Evolutionary conservation across 2,329 filamentous ascomycete species (phyloP), one percentile per base, ranked within the genome.

Genomic region (Alternaria consortialis): DNA sequence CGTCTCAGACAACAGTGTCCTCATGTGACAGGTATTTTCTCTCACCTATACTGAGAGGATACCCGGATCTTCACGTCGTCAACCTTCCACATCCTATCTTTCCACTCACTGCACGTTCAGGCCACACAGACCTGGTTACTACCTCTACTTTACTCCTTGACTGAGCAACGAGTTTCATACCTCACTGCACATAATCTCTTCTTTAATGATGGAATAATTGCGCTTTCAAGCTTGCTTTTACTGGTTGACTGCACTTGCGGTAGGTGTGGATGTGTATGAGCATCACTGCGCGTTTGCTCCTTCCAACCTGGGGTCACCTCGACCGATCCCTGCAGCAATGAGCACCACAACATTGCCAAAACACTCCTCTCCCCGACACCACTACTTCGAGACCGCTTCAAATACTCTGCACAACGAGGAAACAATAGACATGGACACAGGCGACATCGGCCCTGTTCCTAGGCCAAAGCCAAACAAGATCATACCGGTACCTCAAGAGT

Each of bases 401-500:
- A 25, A 7, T 50, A 25, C 20, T 11, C 4, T 20, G 15, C 7
- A 50, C 20, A 25, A 25, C 20, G 12, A 50, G 11, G 20, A 25
- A 12, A 8, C n/a, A 13, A 5, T n/a, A 53, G 32, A 9, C 31
- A 58, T 53, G 48, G 29, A 50, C 12, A 13, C 27, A 34, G n/a
- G 23, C 43, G 23, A 23, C 17, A 31, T 23, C 23, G 27, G 29
- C 12, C 23, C 20, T 15, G 25, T 27, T 8, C 37, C 56, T 13
- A 66, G 58, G 61, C 32, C 46, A 20, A 68, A 67, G 39, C 68
- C 70, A 2, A 66, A 64, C 50, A 67, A 62, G 12, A 51, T 53
- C n/a, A 64, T 74, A 34, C 54, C 40, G 1, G 70, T 74, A 2
- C 70, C 70, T 3, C 34, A 20, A 5, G 72, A 74, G 32, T 67